Evolutionary conservation across 768 basidiomycete genomes (phyloP).

Genomic region (Lentinula aciculospora): DNA sequence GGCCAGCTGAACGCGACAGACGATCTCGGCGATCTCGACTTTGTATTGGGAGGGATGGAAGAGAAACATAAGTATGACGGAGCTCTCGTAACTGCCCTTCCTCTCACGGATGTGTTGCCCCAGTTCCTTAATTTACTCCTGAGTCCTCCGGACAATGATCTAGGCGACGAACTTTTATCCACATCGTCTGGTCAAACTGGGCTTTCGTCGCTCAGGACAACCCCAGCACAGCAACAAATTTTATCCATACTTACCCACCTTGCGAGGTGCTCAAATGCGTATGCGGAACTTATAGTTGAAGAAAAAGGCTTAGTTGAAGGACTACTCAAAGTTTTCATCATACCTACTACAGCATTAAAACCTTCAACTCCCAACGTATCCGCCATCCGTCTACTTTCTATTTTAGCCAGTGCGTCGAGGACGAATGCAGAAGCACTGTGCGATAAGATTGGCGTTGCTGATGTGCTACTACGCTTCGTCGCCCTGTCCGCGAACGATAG

Average conservation of each 20-base stretch:
- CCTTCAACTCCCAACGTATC: conserved; percentile 30
- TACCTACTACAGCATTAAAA: not conserved
- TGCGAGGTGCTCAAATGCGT: conserved; percentile 42
- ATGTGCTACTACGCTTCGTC: conserved; percentile 70
- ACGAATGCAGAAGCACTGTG: conserved; percentile 42
- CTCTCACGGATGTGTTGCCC: conserved; percentile 42
- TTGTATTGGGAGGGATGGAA: conserved; percentile 40
- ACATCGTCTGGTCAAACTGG: not conserved
- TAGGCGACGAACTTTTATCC: not conserved
- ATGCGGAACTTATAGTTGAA: conserved; percentile 40
- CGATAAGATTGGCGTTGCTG: conserved; percentile 15
- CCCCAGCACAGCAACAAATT: conserved; percentile 39
- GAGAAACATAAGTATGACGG: conserved; percentile 25
- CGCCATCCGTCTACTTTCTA: conserved; percentile 53
- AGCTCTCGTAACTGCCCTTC: conserved; percentile 26
- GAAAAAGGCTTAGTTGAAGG: conserved; percentile 16
- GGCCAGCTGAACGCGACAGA: conserved; percentile 40
- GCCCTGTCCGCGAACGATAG: conserved; percentile 44
- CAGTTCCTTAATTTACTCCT: conserved; percentile 36
- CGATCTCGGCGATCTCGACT: conserved; percentile 22
- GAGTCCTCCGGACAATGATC: not conserved
- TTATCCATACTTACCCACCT: conserved; percentile 56
- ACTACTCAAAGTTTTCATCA: not conserved
- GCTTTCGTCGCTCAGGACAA: not conserved
- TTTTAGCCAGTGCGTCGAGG: conserved; percentile 63